Conservation (phyloP, 345 rosid species). For the Acer saccharum region DNA sequence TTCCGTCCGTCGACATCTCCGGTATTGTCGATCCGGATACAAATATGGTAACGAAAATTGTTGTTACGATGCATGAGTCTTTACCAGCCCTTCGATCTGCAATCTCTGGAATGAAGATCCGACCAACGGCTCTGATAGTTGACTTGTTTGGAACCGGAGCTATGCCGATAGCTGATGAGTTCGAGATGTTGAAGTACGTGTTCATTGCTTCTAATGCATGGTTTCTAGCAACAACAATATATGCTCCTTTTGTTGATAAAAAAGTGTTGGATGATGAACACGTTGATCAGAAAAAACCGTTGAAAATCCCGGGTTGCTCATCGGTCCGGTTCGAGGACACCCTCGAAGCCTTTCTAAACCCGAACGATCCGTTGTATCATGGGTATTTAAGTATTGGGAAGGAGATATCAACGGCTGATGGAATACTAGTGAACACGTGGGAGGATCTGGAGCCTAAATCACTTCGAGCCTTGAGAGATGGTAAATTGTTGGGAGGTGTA, state of each 20-base stretch:
- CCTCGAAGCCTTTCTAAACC: constrained; percentile 34
- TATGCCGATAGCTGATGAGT: constrained; percentile 45
- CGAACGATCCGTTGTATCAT: constrained; percentile 19
- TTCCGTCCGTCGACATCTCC: constrained; percentile 32
- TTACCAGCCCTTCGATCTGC: constrained; percentile 23
- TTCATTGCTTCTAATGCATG: constrained; percentile 51
- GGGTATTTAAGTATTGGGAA: constrained; percentile 24
- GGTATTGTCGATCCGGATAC: constrained; percentile 3
- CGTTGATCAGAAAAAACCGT: constrained; percentile 19
- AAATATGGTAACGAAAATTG: neutral
- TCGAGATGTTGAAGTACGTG: constrained; percentile 48
- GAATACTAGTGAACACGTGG: constrained; percentile 60
- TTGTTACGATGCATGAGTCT: constrained; percentile 20
- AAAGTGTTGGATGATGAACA: constrained; percentile 31
- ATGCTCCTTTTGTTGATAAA: constrained; percentile 39
- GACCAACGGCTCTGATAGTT: constrained; percentile 42
- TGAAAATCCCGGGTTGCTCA: constrained; percentile 55
- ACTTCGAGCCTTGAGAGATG: constrained; percentile 28
- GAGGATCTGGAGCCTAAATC: constrained; percentile 44
- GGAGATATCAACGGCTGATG: constrained; percentile 45
- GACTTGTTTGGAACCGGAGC: constrained; percentile 56
- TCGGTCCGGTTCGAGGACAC: constrained; percentile 49
- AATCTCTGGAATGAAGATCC: constrained; percentile 23
- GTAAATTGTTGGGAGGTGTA: constrained; percentile 19
- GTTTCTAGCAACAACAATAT: constrained; percentile 46